Conservation (phyloP, 1,284 basidiomycete genomes). For the Sporisorium reilianum region DNA sequence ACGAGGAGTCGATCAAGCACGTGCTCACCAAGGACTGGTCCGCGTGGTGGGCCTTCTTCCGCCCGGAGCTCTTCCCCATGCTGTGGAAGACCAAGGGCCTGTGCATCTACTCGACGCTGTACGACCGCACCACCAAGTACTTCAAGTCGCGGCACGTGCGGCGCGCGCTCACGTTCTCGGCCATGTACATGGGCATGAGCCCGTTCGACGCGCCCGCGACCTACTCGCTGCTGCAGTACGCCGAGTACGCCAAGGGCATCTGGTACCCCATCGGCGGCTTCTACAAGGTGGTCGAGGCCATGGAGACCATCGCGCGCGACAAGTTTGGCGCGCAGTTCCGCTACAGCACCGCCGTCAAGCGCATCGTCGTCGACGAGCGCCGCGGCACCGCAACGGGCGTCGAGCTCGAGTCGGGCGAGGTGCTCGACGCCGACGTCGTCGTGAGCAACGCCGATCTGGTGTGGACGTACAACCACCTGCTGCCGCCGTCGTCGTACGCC, state of each 20-base stretch:
- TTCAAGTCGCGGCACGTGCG: conserved; percentile 72
- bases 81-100: conserved; percentile 61
- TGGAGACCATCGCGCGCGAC: conserved; percentile 71
- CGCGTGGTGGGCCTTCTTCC: conserved; percentile 70
- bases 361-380: conserved; percentile 63
- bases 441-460: conserved; percentile 74
- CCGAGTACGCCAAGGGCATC: conserved; percentile 73
- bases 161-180: conserved; percentile 32
- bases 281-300: conserved; percentile 71
- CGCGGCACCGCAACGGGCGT: conserved; percentile 69
- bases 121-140: conserved; percentile 70
- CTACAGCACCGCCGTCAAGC: conserved; percentile 70
- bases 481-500: conserved; percentile 69
- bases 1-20: conserved; percentile 71
- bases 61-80: conserved; percentile 71
- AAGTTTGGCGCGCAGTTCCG: conserved; percentile 71
- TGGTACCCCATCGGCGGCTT: conserved; percentile 74
- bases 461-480: conserved; percentile 72
- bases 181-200: conserved; percentile 71
- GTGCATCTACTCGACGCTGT: conserved; percentile 61
- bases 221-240: conserved; percentile 73
- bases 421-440: conserved; percentile 72
- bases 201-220: conserved; percentile 74
- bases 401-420: conserved; percentile 70
- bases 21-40: conserved; percentile 72